These are phyloP conservation scores for Aspergillus sp. DNA, from an alignment of 2,329 filamentous ascomycete species.

Conservation along the genomic window DNA sequence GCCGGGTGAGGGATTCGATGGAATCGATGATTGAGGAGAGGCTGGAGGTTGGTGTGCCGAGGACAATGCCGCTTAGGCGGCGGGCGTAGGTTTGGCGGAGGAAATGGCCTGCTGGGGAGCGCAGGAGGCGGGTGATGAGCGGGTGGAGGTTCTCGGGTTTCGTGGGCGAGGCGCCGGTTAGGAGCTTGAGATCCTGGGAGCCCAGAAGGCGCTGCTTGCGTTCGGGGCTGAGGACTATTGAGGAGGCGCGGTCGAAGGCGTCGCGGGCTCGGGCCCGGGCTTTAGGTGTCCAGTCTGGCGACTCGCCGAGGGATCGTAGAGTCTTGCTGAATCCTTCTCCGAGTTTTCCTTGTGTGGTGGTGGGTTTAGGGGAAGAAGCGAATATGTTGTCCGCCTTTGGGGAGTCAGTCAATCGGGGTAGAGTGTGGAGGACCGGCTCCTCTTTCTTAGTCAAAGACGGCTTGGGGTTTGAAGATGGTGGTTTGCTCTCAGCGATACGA, in stretches of 20 bases:
- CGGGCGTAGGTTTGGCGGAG: constrained; percentile 73
- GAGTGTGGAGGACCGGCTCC: constrained; percentile 45
- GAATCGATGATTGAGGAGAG: constrained; percentile 72
- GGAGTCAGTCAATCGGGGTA: constrained; percentile 56
- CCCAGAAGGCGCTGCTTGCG: constrained; percentile 43
- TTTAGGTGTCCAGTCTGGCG: constrained; percentile 49
- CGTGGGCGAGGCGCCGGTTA: constrained; percentile 41
- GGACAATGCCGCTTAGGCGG: constrained; percentile 67
- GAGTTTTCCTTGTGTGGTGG: constrained; percentile 41
- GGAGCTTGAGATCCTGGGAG: constrained; percentile 44
- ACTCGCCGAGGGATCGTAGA: constrained; percentile 52
- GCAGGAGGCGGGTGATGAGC: constrained; percentile 53
- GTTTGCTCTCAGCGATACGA: constrained; percentile 68
- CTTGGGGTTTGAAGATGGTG: constrained; percentile 42
- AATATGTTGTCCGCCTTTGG: constrained; percentile 55
- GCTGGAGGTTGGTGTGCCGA: constrained; percentile 75
- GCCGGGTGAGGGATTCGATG: constrained; percentile 67
- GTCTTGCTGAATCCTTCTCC: constrained; percentile 49
- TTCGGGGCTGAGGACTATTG: constrained; percentile 45
- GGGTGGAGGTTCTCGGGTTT: constrained; percentile 56
- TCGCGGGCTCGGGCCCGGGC: constrained; percentile 45
- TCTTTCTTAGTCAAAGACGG: constrained; percentile 50
- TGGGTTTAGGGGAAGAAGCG: constrained; percentile 44
- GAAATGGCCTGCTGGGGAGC: constrained; percentile 63
- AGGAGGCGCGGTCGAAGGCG: constrained; percentile 44